A percentile compares a stretch with the other conserved stretches of the same genome.
phyloP scores from a whole-genome alignment of 192 early-diverging fungal species.

The Coemansia sp. region DNA sequence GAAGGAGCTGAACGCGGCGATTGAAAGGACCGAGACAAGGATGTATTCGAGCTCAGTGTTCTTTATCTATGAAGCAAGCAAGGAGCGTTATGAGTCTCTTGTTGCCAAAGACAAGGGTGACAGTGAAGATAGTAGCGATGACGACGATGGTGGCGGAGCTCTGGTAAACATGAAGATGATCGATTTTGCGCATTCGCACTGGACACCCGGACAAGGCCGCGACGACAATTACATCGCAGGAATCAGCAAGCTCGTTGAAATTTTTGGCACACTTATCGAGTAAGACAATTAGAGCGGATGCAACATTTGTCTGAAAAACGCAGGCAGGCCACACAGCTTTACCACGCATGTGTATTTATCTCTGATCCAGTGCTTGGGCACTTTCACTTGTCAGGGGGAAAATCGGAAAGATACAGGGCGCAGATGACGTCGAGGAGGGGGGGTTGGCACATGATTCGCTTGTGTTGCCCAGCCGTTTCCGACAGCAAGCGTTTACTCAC shows the following conservation, averaged over 20 bases:
- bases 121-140: constrained; percentile 20
- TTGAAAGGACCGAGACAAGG: constrained; percentile 58
- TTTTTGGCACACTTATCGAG: constrained; percentile 50
- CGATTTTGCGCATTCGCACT: constrained; percentile 89
- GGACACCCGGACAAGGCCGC: constrained; percentile 59
- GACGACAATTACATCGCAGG: constrained; percentile 73
- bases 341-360: too few relatives aligned
- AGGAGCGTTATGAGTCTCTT: constrained; percentile 52
- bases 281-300: not conserved
- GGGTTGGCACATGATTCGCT: too few relatives aligned
- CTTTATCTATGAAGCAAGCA: constrained; percentile 78
- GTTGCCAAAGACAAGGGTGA: constrained; percentile 26
- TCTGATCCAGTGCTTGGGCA: too few relatives aligned
- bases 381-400: too few relatives aligned
- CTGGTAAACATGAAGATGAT: constrained; percentile 72
- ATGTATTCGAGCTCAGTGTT: constrained; percentile 77
- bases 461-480: too few relatives aligned
- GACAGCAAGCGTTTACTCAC: too few relatives aligned
- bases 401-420: too few relatives aligned
- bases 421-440: too few relatives aligned
- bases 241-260: constrained; percentile 58
- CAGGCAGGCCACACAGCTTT: not conserved
- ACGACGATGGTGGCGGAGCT: constrained; percentile 38
- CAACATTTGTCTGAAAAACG: too few relatives aligned
- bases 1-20: constrained; percentile 56